These are phyloP conservation scores for Geotrichum australiense DNA, from an alignment of 1,139 yeast genomes.

Conservation along the genomic window DNA sequence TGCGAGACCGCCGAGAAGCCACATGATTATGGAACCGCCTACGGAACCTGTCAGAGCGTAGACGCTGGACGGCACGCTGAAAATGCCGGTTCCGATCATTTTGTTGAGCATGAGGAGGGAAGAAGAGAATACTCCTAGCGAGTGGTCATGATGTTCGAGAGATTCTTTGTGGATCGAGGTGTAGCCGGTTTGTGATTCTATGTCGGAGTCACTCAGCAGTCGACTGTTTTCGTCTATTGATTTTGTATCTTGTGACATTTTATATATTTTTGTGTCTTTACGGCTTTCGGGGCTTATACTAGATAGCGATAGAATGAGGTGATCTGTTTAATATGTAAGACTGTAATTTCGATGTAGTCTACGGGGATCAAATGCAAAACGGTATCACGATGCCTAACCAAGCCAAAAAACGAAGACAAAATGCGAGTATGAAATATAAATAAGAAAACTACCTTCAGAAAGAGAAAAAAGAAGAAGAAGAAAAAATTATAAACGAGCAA, in stretches of 20 bases:
- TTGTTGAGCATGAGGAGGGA: slow-evolving; percentile 64
- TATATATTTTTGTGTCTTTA: background rate
- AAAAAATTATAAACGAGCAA: background rate
- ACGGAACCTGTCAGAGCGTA: slow-evolving; percentile 64
- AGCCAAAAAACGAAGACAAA: no score
- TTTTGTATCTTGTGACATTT: background rate
- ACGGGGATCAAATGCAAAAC: no score
- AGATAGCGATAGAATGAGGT: background rate
- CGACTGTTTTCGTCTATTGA: background rate
- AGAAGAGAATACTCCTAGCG: slow-evolving; percentile 51
- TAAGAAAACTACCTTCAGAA: no score
- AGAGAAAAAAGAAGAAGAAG: background rate
- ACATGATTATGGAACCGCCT: slow-evolving; percentile 62
- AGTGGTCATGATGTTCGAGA: background rate
- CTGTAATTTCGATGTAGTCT: no score
- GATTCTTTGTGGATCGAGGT: background rate
- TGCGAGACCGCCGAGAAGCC: slow-evolving; percentile 72
- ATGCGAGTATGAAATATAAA: no score
- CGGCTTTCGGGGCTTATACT: background rate
- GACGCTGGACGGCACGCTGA: slow-evolving; percentile 78
- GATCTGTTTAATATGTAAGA: no score
- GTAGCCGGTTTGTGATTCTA: background rate
- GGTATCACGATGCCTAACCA: no score
- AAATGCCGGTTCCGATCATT: slow-evolving; percentile 85
- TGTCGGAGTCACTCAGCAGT: background rate